Evolutionary conservation across 495 filamentous ascomycete species (phyloP).

Genomic region (Aspergillus indologenus): DNA sequence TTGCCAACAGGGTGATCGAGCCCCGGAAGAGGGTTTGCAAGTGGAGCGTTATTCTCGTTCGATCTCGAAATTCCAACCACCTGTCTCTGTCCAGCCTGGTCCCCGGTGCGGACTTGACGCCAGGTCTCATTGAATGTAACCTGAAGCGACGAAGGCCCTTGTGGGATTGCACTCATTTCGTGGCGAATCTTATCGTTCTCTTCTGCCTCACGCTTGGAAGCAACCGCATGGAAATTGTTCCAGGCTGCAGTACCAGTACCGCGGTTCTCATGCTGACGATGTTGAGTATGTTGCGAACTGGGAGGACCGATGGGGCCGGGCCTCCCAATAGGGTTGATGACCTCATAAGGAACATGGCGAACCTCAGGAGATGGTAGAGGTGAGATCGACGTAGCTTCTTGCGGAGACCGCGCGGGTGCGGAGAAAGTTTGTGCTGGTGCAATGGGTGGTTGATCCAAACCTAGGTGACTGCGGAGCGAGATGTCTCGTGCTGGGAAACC

Average conservation of each 20-base stretch:
- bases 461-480: constrained; percentile 37
- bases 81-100: constrained; percentile 39
- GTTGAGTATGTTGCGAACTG: constrained; percentile 32
- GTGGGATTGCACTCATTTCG: constrained; percentile 36
- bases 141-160: constrained; percentile 38
- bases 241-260: constrained; percentile 40
- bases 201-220: constrained; percentile 43
- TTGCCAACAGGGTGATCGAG: constrained; percentile 37
- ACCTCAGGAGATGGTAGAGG: constrained; percentile 37
- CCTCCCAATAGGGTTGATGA: constrained; percentile 37
- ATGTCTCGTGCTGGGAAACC: constrained; percentile 40
- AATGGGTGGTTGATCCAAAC: constrained; percentile 38
- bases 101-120: constrained; percentile 54
- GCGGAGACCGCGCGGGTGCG: constrained; percentile 26
- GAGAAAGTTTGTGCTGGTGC: constrained; percentile 32
- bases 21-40: constrained; percentile 32
- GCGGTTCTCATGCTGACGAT: constrained; percentile 36
- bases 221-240: constrained; percentile 46
- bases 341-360: constrained; percentile 35
- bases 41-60: constrained; percentile 26
- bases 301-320: constrained; percentile 55
- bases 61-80: constrained; percentile 34
- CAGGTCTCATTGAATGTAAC: constrained; percentile 61
- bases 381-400: constrained; percentile 31
- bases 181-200: constrained; percentile 35